These are phyloP conservation scores for Xylariaceae sp. DNA, from an alignment of 2,329 filamentous ascomycete species.

Conservation along the genomic window DNA sequence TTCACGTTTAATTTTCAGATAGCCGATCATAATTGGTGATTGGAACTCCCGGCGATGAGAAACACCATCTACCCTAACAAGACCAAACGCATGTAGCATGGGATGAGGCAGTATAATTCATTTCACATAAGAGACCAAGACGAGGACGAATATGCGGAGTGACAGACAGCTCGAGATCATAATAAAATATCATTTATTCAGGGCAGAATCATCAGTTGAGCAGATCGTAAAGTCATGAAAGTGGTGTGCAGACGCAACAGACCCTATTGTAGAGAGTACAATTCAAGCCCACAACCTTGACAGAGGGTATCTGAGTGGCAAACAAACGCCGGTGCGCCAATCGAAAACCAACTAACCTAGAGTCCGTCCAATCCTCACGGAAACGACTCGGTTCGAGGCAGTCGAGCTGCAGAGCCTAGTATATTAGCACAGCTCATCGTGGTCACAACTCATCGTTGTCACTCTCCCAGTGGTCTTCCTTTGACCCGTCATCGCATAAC, in stretches of 20 bases:
- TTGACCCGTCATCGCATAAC: slow-evolving; percentile 33
- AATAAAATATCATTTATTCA: too few species aligned
- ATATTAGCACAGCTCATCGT: not conserved
- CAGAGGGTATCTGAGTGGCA: slow-evolving; percentile 8
- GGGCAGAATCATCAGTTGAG: not conserved
- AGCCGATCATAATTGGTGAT: too few species aligned
- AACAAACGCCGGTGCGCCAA: slow-evolving; percentile 5
- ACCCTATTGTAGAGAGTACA: not conserved
- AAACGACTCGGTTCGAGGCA: not conserved
- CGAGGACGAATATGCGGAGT: too few species aligned
- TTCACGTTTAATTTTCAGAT: too few species aligned
- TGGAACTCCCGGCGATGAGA: too few species aligned
- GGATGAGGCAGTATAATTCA: too few species aligned
- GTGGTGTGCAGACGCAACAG: slow-evolving; percentile 6
- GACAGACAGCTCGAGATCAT: too few species aligned
- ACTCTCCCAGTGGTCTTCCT: slow-evolving; percentile 39
- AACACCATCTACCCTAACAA: too few species aligned
- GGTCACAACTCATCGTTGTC: slow-evolving; percentile 24
- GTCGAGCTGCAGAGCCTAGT: not conserved
- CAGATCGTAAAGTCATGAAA: slow-evolving; percentile 14
- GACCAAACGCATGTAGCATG: too few species aligned
- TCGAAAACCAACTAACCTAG: not conserved
- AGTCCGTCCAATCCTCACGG: not conserved
- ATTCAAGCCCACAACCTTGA: slow-evolving; percentile 1
- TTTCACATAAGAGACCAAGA: too few species aligned